Evolutionary conservation across 169 alveolate genomes (phyloP).

Genomic region (Sarcocystis neurona): DNA sequence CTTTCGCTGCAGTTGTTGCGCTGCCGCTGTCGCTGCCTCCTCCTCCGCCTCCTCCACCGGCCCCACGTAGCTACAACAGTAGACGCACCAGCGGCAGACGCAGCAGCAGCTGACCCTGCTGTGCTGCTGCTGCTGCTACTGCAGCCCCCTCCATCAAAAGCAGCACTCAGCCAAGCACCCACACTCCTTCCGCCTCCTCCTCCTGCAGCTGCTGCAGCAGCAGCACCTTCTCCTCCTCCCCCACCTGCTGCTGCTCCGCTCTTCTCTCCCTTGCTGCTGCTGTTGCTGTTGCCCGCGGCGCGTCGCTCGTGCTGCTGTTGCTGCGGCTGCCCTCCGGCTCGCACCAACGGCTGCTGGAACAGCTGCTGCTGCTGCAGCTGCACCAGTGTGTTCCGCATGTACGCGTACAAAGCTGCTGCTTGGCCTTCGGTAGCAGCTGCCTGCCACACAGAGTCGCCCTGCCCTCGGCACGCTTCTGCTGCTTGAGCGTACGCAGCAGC

Average conservation of each 20-base stretch:
- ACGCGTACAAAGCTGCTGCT: constrained; percentile 49
- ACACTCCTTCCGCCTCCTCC: neutral
- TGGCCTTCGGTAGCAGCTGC: constrained; percentile 54
- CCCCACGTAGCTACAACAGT: too few species aligned
- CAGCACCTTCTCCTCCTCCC: neutral
- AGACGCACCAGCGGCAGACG: neutral
- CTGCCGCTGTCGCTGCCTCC: constrained; percentile 4
- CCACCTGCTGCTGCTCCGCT: neutral
- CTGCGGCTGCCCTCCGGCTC: neutral
- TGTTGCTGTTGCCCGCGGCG: neutral
- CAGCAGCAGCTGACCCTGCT: neutral
- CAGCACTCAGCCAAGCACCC: neutral
- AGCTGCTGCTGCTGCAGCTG: neutral
- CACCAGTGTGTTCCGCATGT: constrained; percentile 1
- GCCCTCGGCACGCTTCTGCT: constrained; percentile 43
- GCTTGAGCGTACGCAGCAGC: constrained; percentile 38
- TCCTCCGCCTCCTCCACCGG: too few species aligned
- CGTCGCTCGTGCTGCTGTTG: neutral
- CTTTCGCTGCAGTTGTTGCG: neutral
- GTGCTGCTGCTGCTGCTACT: neutral
- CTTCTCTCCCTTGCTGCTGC: neutral
- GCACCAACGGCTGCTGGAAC: neutral
- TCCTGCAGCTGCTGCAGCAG: neutral
- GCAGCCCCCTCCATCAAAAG: neutral
- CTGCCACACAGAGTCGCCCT: constrained; percentile 53